phyloP scores from a whole-genome alignment of 345 rosid species.

The Arabidopsis thaliana region TAIR10.1 NC_003074.8:6370501-6371000 shows the following conservation, averaged over 20 bases:
- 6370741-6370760: background rate
- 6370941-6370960: conserved; percentile 90
- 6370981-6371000: conserved; percentile 99
- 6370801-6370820: conserved; percentile 81
- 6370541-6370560: conserved; percentile 65
- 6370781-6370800: conserved; percentile 86
- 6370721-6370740: background rate
- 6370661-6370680: conserved; percentile 8
- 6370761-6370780: conserved; percentile 70
- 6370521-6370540: conserved; percentile 64
- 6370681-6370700: background rate
- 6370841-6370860: conserved; percentile 84
- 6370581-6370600: conserved; percentile 67
- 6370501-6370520: conserved; percentile 78
- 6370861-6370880: conserved; percentile 95
- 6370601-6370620: conserved; percentile 81
- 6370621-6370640: conserved; percentile 82
- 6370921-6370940: conserved; percentile 73
- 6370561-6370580: conserved; percentile 69
- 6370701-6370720: background rate
- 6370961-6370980: conserved; percentile 92
- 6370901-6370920: conserved; percentile 87
- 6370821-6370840: conserved; percentile 71
- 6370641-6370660: conserved; percentile 38
- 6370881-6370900: conserved; percentile 87